phyloP scores from a whole-genome alignment of 345 rosid species.

The Bretschneidera sinensis region DNA sequence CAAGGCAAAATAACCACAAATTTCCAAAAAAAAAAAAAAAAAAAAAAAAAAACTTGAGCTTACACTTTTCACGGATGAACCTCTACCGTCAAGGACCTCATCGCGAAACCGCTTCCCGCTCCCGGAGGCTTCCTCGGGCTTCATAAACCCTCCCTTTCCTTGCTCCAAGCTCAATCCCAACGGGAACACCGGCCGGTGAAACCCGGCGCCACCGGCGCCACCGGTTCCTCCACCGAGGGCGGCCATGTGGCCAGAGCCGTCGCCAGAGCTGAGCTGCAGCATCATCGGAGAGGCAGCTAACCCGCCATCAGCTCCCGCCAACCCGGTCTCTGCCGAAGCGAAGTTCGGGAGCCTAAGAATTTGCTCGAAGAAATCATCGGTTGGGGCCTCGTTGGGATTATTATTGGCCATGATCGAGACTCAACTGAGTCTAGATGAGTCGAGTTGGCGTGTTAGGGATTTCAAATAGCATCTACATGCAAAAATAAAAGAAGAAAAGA shows the following conservation, averaged over 20 bases:
- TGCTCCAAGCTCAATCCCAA: constrained; percentile 83
- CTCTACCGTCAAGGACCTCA: constrained; percentile 67
- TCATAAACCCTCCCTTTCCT: constrained; percentile 78
- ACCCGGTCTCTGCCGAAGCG: constrained; percentile 49
- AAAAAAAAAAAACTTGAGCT: constrained; percentile 19
- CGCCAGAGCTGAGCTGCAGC: constrained; percentile 83
- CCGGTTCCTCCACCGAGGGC: constrained; percentile 32
- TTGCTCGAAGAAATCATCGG: constrained; percentile 93
- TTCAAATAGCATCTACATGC: constrained; percentile 37
- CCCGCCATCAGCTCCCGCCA: constrained; percentile 44
- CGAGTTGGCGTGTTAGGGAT: constrained; percentile 14
- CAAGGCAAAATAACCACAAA: neutral
- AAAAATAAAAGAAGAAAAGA: constrained; percentile 16
- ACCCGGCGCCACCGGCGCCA: constrained; percentile 46
- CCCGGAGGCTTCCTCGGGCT: constrained; percentile 72
- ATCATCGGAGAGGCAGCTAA: constrained; percentile 66
- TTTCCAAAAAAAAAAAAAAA: too few relatives aligned
- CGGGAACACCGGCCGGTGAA: constrained; percentile 73
- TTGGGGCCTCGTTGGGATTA: constrained; percentile 56
- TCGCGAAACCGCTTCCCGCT: constrained; percentile 73
- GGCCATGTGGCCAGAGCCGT: constrained; percentile 47
- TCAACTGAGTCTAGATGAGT: constrained; percentile 28
- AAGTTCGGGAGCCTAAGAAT: constrained; percentile 75
- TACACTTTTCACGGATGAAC: constrained; percentile 65
- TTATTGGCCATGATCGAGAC: constrained; percentile 58